A percentile compares a stretch with the other conserved stretches of the same genome.
These are phyloP conservation scores for Xerocomus nothofagi DNA, from an alignment of 1,284 basidiomycete genomes.

Conservation along the genomic window DNA sequence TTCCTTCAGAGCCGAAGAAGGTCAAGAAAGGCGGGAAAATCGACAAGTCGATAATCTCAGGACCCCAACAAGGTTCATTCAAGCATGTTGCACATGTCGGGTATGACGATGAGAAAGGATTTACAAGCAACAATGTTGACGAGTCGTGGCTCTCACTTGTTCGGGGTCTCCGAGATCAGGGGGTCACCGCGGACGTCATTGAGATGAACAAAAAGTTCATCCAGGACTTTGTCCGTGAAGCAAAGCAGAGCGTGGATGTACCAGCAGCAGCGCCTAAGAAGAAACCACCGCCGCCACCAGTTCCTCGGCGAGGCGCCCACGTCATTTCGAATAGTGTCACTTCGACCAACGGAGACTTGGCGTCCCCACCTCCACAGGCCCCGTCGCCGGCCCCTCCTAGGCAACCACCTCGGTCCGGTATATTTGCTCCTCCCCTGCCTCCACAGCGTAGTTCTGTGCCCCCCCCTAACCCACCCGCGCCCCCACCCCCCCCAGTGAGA, in stretches of 20 bases:
- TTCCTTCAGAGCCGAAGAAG: constrained; percentile 58
- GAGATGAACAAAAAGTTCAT: constrained; percentile 87
- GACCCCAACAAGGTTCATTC: constrained; percentile 78
- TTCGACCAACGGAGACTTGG: constrained; percentile 32
- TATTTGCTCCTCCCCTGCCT: constrained; percentile 32
- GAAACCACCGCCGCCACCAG: constrained; percentile 61
- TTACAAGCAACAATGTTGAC: constrained; percentile 88
- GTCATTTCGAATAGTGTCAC: constrained; percentile 37
- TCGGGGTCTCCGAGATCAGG: constrained; percentile 67
- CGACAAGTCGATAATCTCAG: constrained; percentile 90
- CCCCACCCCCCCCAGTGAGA: constrained; percentile 24
- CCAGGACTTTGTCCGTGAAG: constrained; percentile 76
- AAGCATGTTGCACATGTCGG: constrained; percentile 96
- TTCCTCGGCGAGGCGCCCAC: constrained; percentile 42
- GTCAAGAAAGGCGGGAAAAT: constrained; percentile 64
- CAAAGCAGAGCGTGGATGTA: constrained; percentile 37
- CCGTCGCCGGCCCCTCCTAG: constrained; percentile 29
- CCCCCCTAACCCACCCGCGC: constrained; percentile 31
- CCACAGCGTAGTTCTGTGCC: constrained; percentile 31
- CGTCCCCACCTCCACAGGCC: constrained; percentile 28
- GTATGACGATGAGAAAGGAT: constrained; percentile 85
- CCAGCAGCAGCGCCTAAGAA: constrained; percentile 41
- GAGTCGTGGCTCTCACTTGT: constrained; percentile 87
- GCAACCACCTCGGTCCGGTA: constrained; percentile 29
- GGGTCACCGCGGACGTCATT: constrained; percentile 65